Percentiles rank a stretch among this genome's conserved stretches.
phyloP scores from a whole-genome alignment of 495 filamentous ascomycete genomes.

The Hypoxylon fuscum region DNA sequence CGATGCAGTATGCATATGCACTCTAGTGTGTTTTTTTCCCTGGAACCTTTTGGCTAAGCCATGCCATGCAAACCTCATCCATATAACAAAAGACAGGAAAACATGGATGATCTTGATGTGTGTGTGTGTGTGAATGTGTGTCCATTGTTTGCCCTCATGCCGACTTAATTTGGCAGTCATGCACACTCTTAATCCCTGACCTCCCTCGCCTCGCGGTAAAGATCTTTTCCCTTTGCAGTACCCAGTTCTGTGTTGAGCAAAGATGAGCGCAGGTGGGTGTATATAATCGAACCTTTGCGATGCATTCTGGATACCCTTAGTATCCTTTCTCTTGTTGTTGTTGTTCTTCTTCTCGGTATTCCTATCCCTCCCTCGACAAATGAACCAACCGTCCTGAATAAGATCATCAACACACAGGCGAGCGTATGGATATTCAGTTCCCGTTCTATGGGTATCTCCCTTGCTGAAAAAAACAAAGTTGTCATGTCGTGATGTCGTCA shows the following conservation, averaged over 20 bases:
- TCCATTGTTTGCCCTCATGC: slow-evolving; percentile 12
- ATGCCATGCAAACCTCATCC: too few species aligned
- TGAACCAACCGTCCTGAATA: slow-evolving; percentile 26
- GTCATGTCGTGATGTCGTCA: slow-evolving; percentile 34
- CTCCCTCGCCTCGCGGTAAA: background rate
- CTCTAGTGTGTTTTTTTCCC: too few species aligned
- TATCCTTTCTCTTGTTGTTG: background rate
- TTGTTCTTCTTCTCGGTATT: background rate
- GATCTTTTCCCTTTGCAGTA: background rate
- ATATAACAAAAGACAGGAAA: too few species aligned
- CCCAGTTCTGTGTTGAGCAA: slow-evolving; percentile 4
- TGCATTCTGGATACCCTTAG: too few species aligned
- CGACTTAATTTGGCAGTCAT: slow-evolving; percentile 18
- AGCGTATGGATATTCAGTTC: slow-evolving; percentile 8
- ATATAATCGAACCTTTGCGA: too few species aligned
- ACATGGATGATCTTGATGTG: too few species aligned
- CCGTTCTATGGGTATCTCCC: slow-evolving; percentile 30
- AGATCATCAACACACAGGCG: slow-evolving; percentile 9
- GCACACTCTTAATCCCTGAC: slow-evolving; percentile 10
- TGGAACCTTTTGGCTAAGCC: too few species aligned
- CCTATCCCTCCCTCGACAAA: slow-evolving; percentile 7
- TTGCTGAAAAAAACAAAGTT: slow-evolving; percentile 18
- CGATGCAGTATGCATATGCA: too few species aligned
- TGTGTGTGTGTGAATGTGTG: too few species aligned
- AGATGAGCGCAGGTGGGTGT: too few species aligned